Evolutionary conservation across 441 rosid species (phyloP).

Genomic region (Gossypium davidsonii): DNA sequence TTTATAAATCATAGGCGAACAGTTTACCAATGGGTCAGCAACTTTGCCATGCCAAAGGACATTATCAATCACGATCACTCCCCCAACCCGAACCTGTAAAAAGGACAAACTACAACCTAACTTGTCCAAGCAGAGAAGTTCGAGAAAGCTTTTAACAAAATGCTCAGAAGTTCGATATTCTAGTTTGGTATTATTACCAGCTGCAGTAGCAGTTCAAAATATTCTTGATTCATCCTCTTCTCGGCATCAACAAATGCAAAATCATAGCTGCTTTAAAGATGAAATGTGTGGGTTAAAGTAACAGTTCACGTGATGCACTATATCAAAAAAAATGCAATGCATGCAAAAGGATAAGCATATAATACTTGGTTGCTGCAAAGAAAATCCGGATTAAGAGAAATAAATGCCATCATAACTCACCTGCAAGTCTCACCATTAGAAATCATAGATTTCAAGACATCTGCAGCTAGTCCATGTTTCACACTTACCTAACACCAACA

Average conservation of each 20-base stretch:
- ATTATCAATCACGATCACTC: constrained; percentile 76
- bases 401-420: constrained; percentile 25
- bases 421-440: constrained; percentile 67
- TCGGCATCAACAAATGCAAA: constrained; percentile 95
- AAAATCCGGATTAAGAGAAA: neutral
- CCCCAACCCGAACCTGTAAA: constrained; percentile 70
- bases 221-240: constrained; percentile 81
- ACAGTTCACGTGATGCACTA: neutral
- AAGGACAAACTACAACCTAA: constrained; percentile 14
- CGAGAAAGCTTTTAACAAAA: neutral
- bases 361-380: neutral
- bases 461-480: constrained; percentile 72
- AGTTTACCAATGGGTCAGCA: constrained; percentile 63
- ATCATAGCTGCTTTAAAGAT: constrained; percentile 54
- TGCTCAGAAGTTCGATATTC: neutral
- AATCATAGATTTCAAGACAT: constrained; percentile 54
- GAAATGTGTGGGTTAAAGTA: neutral
- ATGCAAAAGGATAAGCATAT: neutral
- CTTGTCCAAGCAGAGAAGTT: constrained; percentile 5
- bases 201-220: constrained; percentile 74
- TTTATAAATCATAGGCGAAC: constrained; percentile 4
- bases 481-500: constrained; percentile 46
- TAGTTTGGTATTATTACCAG: constrained; percentile 53
- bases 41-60: constrained; percentile 97
- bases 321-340: neutral